Evolutionary conservation across 306 rosid species (phyloP).

Genomic region (Astragalus glycyphyllos): DNA sequence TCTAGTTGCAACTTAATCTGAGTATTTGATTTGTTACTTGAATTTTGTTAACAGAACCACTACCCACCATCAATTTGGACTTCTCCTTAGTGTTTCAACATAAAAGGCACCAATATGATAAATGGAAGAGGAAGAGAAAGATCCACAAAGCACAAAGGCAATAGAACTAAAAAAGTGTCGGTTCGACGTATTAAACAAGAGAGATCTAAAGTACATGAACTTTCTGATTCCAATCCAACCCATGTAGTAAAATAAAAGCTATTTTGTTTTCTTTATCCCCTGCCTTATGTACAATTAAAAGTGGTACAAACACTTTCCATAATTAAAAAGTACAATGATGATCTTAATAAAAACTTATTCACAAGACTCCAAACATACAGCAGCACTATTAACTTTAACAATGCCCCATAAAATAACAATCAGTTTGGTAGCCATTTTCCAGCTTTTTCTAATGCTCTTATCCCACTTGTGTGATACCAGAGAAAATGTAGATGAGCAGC

Average conservation of each 20-base stretch:
- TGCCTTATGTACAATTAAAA: constrained; percentile 40
- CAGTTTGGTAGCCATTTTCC: constrained; percentile 29
- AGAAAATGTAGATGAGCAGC: constrained; percentile 12
- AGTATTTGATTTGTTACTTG: too few species aligned
- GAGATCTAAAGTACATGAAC: too few species aligned
- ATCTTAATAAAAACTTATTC: constrained; percentile 19
- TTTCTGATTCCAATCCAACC: too few species aligned
- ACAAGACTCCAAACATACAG: constrained; percentile 35
- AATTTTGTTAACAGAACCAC: too few species aligned
- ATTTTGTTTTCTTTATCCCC: not conserved
- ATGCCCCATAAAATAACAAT: constrained; percentile 46
- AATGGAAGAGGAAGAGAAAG: too few species aligned
- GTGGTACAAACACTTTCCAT: constrained; percentile 40
- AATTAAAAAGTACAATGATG: constrained; percentile 24
- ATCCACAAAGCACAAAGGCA: too few species aligned
- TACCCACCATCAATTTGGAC: too few species aligned
- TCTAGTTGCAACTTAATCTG: too few species aligned
- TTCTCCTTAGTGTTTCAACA: too few species aligned
- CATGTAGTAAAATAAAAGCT: constrained; percentile 28
- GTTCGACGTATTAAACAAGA: not conserved
- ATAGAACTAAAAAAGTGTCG: constrained; percentile 25
- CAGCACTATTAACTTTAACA: constrained; percentile 42
- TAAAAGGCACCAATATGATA: too few species aligned
- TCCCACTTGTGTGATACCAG: constrained; percentile 1
- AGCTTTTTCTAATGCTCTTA: not conserved